Percentiles rank a stretch among this genome's conserved stretches.
Conservation (phyloP, 176 grass and related monocot genomes). For the Cocos nucifera region DNA sequence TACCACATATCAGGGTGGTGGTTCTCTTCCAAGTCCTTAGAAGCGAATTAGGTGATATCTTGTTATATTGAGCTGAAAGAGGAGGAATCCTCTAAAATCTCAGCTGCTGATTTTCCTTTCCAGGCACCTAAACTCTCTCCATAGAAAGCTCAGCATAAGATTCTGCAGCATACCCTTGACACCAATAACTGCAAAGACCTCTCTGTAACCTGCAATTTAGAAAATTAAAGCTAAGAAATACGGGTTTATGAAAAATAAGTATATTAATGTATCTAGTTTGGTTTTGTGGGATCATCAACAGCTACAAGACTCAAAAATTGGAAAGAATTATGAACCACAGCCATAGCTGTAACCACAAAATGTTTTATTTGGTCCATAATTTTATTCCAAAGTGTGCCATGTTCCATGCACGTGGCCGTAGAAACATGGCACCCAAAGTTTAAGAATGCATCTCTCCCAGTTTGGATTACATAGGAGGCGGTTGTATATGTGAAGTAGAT, state of each 20-base stretch:
- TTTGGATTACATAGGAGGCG: too few species aligned
- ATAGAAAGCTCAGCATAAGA: conserved; percentile 46
- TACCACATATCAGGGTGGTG: not conserved
- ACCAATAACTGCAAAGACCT: conserved; percentile 63
- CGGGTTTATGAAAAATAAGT: not conserved
- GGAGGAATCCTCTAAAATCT: conserved; percentile 46
- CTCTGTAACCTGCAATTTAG: conserved; percentile 65
- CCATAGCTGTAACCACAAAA: too few species aligned
- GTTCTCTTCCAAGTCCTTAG: too few species aligned
- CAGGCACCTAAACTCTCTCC: conserved; percentile 28
- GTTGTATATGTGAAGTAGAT: too few species aligned
- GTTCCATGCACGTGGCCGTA: too few species aligned
- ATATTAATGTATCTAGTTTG: too few species aligned
- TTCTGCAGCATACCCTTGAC: conserved; percentile 72
- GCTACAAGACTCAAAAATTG: too few species aligned
- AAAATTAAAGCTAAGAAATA: conserved; percentile 20
- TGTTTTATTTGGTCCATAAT: too few species aligned
- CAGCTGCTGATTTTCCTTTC: conserved; percentile 32
- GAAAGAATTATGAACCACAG: too few species aligned
- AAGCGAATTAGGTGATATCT: conserved; percentile 19
- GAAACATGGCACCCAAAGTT: too few species aligned
- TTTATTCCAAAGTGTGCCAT: too few species aligned
- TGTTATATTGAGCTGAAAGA: conserved; percentile 63
- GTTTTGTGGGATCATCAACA: not conserved
- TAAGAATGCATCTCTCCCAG: too few species aligned